Conservation (phyloP, 225 moss, liverwort and hornwort species). For the Asterella californica region DNA sequence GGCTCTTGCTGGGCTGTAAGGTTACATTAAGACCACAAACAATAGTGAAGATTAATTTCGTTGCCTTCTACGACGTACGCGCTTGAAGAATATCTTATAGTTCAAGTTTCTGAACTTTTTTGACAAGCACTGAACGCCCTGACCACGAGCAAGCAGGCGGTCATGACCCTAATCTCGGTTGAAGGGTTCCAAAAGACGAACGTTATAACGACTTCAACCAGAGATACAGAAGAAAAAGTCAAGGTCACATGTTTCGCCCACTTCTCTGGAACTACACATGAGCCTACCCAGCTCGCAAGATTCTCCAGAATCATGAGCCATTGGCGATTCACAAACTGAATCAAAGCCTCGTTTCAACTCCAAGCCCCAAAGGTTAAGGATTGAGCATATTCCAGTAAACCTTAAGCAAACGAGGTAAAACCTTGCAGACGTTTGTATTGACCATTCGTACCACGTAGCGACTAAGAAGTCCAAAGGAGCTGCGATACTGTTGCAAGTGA, state of each 20-base stretch:
- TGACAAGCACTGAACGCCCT: background rate
- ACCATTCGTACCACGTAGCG: constrained; percentile 26
- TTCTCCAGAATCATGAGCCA: background rate
- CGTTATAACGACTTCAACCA: no score
- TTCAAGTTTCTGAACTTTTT: no score
- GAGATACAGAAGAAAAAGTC: no score
- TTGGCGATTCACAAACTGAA: background rate
- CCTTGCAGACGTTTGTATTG: background rate
- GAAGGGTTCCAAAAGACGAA: no score
- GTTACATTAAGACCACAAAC: background rate
- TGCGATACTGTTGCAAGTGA: constrained; percentile 29
- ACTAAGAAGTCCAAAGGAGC: constrained; percentile 10
- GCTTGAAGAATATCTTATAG: no score
- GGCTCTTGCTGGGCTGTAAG: constrained; percentile 16
- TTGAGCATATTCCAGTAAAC: background rate
- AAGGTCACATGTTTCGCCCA: background rate
- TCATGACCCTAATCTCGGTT: background rate
- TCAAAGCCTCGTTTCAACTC: background rate
- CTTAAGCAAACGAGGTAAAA: background rate
- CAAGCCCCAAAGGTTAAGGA: no score
- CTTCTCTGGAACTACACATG: background rate
- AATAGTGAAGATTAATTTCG: background rate
- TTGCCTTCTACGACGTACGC: background rate
- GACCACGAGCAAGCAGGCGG: background rate
- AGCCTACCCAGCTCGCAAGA: background rate